These are phyloP conservation scores for Penicillium sp. DNA, from an alignment of 2,329 filamentous ascomycete genomes.

Conservation along the genomic window DNA sequence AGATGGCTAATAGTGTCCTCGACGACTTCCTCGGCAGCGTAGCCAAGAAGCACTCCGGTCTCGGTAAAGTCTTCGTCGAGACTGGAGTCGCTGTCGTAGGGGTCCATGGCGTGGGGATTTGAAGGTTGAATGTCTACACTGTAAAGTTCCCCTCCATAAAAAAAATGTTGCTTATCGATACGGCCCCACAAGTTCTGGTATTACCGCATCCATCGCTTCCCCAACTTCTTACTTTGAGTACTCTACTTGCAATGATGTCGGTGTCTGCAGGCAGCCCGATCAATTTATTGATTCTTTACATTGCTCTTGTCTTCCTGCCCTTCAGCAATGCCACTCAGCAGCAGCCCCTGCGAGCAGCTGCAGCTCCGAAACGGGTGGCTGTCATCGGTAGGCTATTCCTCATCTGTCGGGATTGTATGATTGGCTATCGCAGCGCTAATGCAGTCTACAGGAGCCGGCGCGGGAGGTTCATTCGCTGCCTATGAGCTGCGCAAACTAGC, in stretches of 20 bases:
- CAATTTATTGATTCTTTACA: constrained; percentile 11
- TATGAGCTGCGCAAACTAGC: constrained; percentile 75
- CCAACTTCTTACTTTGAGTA: constrained; percentile 3
- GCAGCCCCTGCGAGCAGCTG: constrained; percentile 18
- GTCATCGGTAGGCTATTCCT: constrained; percentile 29
- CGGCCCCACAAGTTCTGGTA: constrained; percentile 11
- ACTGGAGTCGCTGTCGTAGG: constrained; percentile 80
- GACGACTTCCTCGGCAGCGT: constrained; percentile 71
- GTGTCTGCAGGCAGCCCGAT: not conserved
- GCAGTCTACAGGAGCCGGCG: constrained; percentile 65
- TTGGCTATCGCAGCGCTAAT: not conserved
- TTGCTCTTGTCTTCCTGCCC: constrained; percentile 12
- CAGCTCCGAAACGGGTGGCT: constrained; percentile 30
- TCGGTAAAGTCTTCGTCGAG: constrained; percentile 53
- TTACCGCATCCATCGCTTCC: constrained; percentile 5
- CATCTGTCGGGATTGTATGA: not conserved
- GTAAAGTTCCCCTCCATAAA: constrained; percentile 17
- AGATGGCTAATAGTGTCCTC: constrained; percentile 83
- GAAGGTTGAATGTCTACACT: constrained; percentile 3
- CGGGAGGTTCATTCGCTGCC: constrained; percentile 79
- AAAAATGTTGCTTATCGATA: constrained; percentile 26
- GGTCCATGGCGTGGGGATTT: constrained; percentile 52
- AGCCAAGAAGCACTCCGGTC: constrained; percentile 85
- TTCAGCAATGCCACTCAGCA: constrained; percentile 22
- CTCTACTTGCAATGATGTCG: constrained; percentile 1